These are phyloP conservation scores for Curvularia eragrostidis DNA, from an alignment of 2,329 filamentous ascomycete genomes.

Conservation along the genomic window DNA sequence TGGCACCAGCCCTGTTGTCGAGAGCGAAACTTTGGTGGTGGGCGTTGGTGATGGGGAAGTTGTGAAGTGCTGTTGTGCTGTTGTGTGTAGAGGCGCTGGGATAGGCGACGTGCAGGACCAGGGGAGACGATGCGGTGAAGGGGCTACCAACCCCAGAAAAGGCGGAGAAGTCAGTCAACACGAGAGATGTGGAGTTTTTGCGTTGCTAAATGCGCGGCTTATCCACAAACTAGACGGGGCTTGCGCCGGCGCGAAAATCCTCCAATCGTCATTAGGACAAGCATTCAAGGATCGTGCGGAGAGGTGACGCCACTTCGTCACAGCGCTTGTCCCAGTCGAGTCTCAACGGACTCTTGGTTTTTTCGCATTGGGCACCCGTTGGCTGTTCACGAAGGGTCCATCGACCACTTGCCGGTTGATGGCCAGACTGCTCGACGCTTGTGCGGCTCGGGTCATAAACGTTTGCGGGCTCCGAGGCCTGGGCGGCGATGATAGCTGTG, in stretches of 20 bases:
- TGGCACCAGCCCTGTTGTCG: constrained; percentile 18
- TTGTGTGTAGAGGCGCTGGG: constrained; percentile 9
- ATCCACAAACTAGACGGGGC: constrained; percentile 18
- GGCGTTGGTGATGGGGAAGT: not conserved
- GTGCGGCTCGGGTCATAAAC: constrained; percentile 9
- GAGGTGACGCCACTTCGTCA: constrained; percentile 26
- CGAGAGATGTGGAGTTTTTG: constrained; percentile 24
- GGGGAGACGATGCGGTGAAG: constrained; percentile 27
- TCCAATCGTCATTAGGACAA: constrained; percentile 24
- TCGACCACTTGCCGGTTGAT: not conserved
- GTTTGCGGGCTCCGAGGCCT: not conserved
- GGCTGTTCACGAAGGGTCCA: constrained; percentile 7
- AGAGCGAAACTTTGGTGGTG: constrained; percentile 3
- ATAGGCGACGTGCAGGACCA: constrained; percentile 4
- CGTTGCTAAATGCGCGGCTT: constrained; percentile 24
- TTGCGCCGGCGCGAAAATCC: constrained; percentile 21
- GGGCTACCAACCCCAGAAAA: constrained; percentile 30
- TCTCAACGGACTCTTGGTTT: constrained; percentile 10
- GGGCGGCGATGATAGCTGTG: not conserved
- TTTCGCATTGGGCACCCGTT: constrained; percentile 10
- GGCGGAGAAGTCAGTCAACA: constrained; percentile 27
- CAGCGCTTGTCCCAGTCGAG: constrained; percentile 15
- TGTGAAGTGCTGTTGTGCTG: not conserved
- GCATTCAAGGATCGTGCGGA: constrained; percentile 24
- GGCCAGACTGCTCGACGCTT: not conserved